phyloP scores from a whole-genome alignment of 176 grass and related monocot genomes.

The Oryza australiensis region DNA sequence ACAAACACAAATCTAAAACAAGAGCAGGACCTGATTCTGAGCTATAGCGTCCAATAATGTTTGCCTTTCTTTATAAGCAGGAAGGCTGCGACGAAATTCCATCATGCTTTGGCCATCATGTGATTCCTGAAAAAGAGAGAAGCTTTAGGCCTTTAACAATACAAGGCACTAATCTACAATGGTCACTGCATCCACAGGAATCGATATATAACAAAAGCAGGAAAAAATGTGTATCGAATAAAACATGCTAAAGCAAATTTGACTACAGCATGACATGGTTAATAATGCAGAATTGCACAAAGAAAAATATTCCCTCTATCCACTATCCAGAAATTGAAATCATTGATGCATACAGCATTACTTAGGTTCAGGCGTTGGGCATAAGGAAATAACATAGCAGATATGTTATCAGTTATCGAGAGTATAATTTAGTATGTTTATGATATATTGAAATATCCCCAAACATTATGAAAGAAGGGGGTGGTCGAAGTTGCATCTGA shows the following conservation, averaged over 20 bases:
- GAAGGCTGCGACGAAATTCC: conserved; percentile 88
- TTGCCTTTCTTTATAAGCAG: conserved; percentile 83
- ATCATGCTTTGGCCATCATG: conserved; percentile 86
- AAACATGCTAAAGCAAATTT: neutral
- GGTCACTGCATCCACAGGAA: neutral
- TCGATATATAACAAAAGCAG: neutral
- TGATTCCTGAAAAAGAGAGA: conserved; percentile 67
- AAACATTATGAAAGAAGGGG: neutral
- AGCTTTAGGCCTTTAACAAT: neutral
- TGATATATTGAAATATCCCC: neutral
- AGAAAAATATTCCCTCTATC: neutral
- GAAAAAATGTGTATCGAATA: conserved; percentile 16
- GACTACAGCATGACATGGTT: conserved; percentile 4
- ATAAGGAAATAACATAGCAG: neutral
- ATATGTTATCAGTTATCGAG: neutral
- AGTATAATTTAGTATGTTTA: conserved; percentile 8
- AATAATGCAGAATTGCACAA: neutral
- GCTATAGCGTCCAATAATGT: conserved; percentile 69
- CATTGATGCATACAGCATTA: neutral
- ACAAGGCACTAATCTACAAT: neutral
- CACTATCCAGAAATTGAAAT: neutral
- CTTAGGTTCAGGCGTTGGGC: neutral
- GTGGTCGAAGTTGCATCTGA: neutral
- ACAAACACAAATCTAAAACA: conserved; percentile 19
- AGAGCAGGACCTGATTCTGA: conserved; percentile 73